These are phyloP conservation scores for Cicer pinnatifidum DNA, from an alignment of 306 rosid species.

Conservation along the genomic window DNA sequence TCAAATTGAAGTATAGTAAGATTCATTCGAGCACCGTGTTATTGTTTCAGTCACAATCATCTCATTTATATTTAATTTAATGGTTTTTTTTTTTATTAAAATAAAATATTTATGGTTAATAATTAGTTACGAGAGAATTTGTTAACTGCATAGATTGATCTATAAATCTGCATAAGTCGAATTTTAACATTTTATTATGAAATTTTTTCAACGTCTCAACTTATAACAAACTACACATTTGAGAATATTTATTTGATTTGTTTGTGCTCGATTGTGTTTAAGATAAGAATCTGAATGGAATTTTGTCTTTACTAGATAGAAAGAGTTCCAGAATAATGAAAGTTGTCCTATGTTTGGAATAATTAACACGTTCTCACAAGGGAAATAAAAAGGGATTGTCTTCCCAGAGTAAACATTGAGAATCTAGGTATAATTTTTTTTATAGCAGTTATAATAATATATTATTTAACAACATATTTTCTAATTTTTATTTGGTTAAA, in stretches of 20 bases:
- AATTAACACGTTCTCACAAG: not conserved
- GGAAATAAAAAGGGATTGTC: not conserved
- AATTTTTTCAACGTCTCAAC: no score
- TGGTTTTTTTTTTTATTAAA: no score
- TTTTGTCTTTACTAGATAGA: not conserved
- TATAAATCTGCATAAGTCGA: no score
- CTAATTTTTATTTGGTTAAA: no score
- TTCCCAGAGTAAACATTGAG: not conserved
- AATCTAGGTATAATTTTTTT: not conserved
- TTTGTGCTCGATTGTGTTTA: not conserved
- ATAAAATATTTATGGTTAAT: no score
- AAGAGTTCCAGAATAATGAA: constrained; percentile 9
- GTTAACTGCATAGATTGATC: no score
- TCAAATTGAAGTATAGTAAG: not conserved
- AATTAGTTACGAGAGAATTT: no score
- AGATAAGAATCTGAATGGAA: not conserved
- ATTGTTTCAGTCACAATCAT: constrained; percentile 1
- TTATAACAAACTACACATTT: no score
- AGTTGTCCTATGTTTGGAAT: not conserved
- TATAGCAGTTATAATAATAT: no score
- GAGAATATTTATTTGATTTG: not conserved
- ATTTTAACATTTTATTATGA: no score
- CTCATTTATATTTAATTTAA: not conserved
- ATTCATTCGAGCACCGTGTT: constrained; percentile 3
- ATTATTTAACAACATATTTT: no score